These are phyloP conservation scores for Fulvia fulva DNA, from an alignment of 2,329 filamentous ascomycete genomes.

Conservation along the genomic window DNA sequence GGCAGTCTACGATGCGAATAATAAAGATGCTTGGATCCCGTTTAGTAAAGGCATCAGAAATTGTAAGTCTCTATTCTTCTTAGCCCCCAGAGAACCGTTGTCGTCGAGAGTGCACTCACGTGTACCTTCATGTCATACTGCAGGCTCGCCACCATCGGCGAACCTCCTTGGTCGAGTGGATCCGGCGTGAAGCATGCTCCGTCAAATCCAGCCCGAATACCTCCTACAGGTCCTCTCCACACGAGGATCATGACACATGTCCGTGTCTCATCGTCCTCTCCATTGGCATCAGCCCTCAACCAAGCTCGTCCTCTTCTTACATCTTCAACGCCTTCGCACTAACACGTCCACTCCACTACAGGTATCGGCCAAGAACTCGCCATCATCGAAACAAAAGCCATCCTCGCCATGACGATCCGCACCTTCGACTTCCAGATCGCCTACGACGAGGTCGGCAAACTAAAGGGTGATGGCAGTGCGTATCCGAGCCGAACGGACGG, in stretches of 20 bases:
- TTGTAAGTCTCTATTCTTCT: slow-evolving; percentile 34
- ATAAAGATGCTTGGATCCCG: slow-evolving; percentile 47
- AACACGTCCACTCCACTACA: background rate
- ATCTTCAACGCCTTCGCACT: background rate
- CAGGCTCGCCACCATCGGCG: too few species aligned
- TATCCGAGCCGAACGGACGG: slow-evolving; percentile 28
- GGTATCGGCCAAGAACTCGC: slow-evolving; percentile 55
- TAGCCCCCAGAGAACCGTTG: background rate
- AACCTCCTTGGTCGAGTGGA: too few species aligned
- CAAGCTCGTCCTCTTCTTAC: too few species aligned
- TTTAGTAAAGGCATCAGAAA: slow-evolving; percentile 55
- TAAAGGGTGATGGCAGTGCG: slow-evolving; percentile 35
- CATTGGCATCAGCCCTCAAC: too few species aligned
- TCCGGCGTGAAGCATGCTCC: too few species aligned
- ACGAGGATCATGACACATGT: too few species aligned
- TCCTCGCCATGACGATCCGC: slow-evolving; percentile 48
- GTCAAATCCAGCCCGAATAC: too few species aligned
- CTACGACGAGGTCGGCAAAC: slow-evolving; percentile 36
- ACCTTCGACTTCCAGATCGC: slow-evolving; percentile 48
- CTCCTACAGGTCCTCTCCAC: too few species aligned
- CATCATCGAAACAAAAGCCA: slow-evolving; percentile 50
- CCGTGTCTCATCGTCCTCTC: too few species aligned
- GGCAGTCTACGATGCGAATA: slow-evolving; percentile 35
- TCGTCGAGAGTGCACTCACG: background rate
- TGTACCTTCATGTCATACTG: too few species aligned